Percentiles rank a stretch among this genome's conserved stretches.
Evolutionary conservation across 495 filamentous ascomycete genomes (phyloP).

Genomic region (Xanthoparmelia taractica): DNA sequence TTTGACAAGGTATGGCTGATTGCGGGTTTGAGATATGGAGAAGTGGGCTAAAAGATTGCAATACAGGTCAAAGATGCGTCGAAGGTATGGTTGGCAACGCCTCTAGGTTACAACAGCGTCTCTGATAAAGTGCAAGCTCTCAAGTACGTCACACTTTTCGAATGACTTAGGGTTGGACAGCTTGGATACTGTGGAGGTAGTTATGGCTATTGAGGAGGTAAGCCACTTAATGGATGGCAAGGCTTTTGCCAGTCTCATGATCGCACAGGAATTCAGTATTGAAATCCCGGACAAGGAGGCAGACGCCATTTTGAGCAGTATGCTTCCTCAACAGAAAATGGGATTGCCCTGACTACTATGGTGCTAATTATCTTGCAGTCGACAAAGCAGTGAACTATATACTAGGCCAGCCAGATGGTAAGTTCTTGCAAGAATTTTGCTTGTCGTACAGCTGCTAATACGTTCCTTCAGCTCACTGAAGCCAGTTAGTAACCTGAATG

Average conservation of each 20-base stretch:
- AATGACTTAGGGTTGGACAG: constrained; percentile 95
- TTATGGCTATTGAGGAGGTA: constrained; percentile 99
- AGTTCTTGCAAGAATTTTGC: constrained; percentile 9
- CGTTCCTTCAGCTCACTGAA: constrained; percentile 20
- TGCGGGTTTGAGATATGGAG: not conserved
- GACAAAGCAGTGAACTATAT: constrained; percentile 96
- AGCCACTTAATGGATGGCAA: constrained; percentile 20
- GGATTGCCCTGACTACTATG: not conserved
- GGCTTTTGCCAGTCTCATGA: constrained; percentile 21
- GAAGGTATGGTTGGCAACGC: constrained; percentile 49
- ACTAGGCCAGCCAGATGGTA: constrained; percentile 83
- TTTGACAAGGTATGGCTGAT: constrained; percentile 84
- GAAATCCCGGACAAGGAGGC: constrained; percentile 99
- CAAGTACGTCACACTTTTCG: constrained; percentile 72
- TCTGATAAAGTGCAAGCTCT: constrained; percentile 52
- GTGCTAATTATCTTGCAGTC: constrained; percentile 46
- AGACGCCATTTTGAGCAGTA: constrained; percentile 93
- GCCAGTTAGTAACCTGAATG: not conserved
- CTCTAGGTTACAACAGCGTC: constrained; percentile 6
- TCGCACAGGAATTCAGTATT: constrained; percentile 89
- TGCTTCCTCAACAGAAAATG: constrained; percentile 33
- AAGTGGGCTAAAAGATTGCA: constrained; percentile 25
- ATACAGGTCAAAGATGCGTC: constrained; percentile 62
- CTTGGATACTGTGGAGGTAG: constrained; percentile 96
- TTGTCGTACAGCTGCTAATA: not conserved